A percentile compares a stretch with the other conserved stretches of the same genome.
These are phyloP conservation scores for Pseudonitzschia delicatissima DNA, from an alignment of 108 stramenopile species.

Conservation along the genomic window DNA sequence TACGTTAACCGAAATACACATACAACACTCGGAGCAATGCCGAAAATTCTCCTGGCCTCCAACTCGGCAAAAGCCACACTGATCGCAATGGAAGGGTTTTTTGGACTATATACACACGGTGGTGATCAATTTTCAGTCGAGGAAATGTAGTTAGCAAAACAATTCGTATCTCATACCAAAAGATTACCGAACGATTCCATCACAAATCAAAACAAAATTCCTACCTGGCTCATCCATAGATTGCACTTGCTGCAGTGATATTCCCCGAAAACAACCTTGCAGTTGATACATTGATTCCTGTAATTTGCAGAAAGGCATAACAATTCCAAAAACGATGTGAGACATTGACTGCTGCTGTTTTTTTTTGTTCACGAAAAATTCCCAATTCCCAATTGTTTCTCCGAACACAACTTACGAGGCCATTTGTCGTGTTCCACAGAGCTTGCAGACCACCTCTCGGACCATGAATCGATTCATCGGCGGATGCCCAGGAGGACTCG, in stretches of 20 bases:
- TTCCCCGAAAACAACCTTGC: conserved; percentile 74
- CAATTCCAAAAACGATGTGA: not conserved
- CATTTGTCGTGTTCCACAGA: conserved; percentile 72
- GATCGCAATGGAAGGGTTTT: conserved; percentile 79
- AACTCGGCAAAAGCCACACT: conserved; percentile 88
- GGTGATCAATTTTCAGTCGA: not conserved
- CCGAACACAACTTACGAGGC: conserved; percentile 32
- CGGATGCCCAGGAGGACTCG: conserved; percentile 66
- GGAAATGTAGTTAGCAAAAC: not conserved
- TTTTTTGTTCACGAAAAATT: not conserved
- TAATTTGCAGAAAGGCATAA: not conserved
- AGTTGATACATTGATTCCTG: conserved; percentile 81
- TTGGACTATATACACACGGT: conserved; percentile 66
- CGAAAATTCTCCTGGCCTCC: conserved; percentile 83
- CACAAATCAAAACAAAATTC: conserved; percentile 2
- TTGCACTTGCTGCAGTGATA: conserved; percentile 86
- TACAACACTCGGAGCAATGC: conserved; percentile 85
- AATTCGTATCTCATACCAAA: not conserved
- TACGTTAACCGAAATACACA: conserved; percentile 82
- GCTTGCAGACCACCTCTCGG: conserved; percentile 73
- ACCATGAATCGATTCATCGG: conserved; percentile 75
- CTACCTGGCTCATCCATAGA: conserved; percentile 79
- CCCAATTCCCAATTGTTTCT: not conserved
- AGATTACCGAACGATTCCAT: not conserved
- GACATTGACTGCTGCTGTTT: too few species aligned